Conservation (phyloP, 768 basidiomycete species). For the Leucocoprinus sp. region DNA sequence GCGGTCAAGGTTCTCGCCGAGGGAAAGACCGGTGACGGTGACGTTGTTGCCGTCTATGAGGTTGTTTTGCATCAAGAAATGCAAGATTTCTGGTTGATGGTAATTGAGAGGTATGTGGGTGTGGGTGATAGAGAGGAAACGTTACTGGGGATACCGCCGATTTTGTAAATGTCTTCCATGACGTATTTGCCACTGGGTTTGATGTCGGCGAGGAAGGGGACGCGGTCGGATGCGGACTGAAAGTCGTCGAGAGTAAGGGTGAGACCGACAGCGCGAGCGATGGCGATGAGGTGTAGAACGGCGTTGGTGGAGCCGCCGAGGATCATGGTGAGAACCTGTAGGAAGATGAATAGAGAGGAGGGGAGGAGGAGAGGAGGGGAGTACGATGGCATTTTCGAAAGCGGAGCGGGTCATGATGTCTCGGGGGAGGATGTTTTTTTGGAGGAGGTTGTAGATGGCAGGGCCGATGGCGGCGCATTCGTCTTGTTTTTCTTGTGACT, state of each 20-base stretch:
- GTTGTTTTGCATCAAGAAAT: conserved; percentile 79
- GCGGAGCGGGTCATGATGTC: conserved; percentile 97
- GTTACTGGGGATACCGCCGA: conserved; percentile 94
- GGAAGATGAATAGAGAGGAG: neutral
- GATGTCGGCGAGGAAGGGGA: conserved; percentile 92
- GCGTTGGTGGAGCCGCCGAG: conserved; percentile 98
- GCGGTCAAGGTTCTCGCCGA: conserved; percentile 87
- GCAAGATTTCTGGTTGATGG: conserved; percentile 59
- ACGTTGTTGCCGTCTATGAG: conserved; percentile 85
- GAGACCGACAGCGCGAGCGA: conserved; percentile 94
- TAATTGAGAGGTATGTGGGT: neutral
- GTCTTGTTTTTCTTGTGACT: conserved; percentile 77
- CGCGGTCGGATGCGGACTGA: conserved; percentile 86
- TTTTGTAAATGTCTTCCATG: conserved; percentile 94
- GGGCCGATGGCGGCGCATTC: conserved; percentile 79
- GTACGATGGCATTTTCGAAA: conserved; percentile 98
- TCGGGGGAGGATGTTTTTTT: conserved; percentile 85
- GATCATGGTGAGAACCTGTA: conserved; percentile 88
- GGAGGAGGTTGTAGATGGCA: conserved; percentile 81
- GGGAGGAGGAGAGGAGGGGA: conserved; percentile 2
- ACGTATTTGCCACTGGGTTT: conserved; percentile 98
- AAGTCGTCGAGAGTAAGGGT: conserved; percentile 86
- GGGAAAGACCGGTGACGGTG: conserved; percentile 84
- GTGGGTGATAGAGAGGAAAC: conserved; percentile 12
- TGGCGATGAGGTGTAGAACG: conserved; percentile 92